Percentiles rank a stretch among this genome's conserved stretches.
Conservation (phyloP, 2,329 filamentous ascomycete species). For the Pestalotiopsis sp. region DNA sequence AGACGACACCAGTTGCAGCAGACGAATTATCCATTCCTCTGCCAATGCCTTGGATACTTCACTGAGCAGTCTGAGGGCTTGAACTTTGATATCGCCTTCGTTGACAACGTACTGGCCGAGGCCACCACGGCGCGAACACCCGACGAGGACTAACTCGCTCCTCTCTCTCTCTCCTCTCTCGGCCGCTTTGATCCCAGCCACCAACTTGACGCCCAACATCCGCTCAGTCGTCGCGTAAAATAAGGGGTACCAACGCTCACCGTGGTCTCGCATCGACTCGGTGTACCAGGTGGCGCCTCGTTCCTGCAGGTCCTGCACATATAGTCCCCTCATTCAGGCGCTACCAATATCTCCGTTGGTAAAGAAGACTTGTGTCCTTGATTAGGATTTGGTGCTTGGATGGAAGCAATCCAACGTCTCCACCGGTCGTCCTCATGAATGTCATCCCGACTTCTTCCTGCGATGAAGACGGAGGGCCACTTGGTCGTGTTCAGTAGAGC, state of each 20-base stretch:
- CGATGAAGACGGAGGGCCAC: conserved; percentile 26
- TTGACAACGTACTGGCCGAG: conserved; percentile 52
- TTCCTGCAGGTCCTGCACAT: conserved; percentile 49
- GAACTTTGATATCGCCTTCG: conserved; percentile 39
- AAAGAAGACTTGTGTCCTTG: conserved; percentile 47
- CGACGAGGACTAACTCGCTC: conserved; percentile 44
- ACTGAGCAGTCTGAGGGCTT: conserved; percentile 47
- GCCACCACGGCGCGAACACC: conserved; percentile 55
- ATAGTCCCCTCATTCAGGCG: conserved; percentile 55
- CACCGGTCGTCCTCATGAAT: conserved; percentile 45
- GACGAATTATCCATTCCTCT: conserved; percentile 33
- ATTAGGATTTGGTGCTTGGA: conserved; percentile 29
- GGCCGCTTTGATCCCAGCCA: conserved; percentile 43
- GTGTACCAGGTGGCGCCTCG: conserved; percentile 53
- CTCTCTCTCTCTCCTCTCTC: conserved; percentile 24
- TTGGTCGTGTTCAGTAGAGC: conserved; percentile 33
- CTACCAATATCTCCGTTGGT: conserved; percentile 57
- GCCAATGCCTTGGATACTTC: conserved; percentile 32
- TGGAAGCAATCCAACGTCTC: conserved; percentile 53
- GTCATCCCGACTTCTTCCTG: conserved; percentile 44
- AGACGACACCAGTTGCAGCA: conserved; percentile 48
- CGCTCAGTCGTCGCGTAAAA: conserved; percentile 48
- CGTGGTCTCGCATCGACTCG: conserved; percentile 54
- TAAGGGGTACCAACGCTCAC: conserved; percentile 51
- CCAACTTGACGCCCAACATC: conserved; percentile 46